Percentiles rank a stretch among this genome's conserved stretches.
phyloP scores from a whole-genome alignment of 2,329 filamentous ascomycete genomes.

The Pseudogymnoascus sp. region DNA sequence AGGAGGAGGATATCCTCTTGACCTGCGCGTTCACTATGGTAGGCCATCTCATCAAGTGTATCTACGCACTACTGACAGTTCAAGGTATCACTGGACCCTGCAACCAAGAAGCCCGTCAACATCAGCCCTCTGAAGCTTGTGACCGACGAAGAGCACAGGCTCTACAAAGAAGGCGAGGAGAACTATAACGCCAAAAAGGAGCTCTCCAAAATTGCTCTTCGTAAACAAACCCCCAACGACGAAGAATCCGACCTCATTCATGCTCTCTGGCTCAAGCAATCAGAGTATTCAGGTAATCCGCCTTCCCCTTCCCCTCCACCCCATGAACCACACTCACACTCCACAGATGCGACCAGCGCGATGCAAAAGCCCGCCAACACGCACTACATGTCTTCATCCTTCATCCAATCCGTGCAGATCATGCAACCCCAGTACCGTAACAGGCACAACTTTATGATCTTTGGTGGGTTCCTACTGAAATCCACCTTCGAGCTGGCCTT shows the following conservation, averaged over 20 bases:
- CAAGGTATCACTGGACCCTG: slow-evolving; percentile 52
- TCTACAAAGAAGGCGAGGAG: slow-evolving; percentile 56
- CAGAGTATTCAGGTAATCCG: slow-evolving; percentile 49
- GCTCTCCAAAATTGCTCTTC: slow-evolving; percentile 49
- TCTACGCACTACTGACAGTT: neutral
- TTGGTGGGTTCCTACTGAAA: slow-evolving; percentile 64
- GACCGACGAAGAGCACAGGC: slow-evolving; percentile 52
- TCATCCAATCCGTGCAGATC: slow-evolving; percentile 59
- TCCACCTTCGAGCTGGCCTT: slow-evolving; percentile 68
- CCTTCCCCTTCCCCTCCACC: neutral
- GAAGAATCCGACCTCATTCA: slow-evolving; percentile 65
- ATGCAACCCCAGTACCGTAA: slow-evolving; percentile 69
- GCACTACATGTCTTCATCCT: slow-evolving; percentile 55
- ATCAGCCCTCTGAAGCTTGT: slow-evolving; percentile 54
- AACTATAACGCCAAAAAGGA: slow-evolving; percentile 62
- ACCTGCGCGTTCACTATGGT: slow-evolving; percentile 73
- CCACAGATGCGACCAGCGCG: slow-evolving; percentile 44
- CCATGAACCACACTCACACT: neutral
- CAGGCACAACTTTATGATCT: slow-evolving; percentile 67
- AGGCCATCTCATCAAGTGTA: neutral
- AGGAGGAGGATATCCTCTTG: slow-evolving; percentile 56
- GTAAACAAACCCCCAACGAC: slow-evolving; percentile 60
- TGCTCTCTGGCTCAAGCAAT: slow-evolving; percentile 59
- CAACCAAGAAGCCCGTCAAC: slow-evolving; percentile 56
- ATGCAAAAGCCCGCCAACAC: slow-evolving; percentile 50